These are phyloP conservation scores for Penicillium macrosclerotiorum DNA, from an alignment of 495 filamentous ascomycete genomes.

Conservation along the genomic window DNA sequence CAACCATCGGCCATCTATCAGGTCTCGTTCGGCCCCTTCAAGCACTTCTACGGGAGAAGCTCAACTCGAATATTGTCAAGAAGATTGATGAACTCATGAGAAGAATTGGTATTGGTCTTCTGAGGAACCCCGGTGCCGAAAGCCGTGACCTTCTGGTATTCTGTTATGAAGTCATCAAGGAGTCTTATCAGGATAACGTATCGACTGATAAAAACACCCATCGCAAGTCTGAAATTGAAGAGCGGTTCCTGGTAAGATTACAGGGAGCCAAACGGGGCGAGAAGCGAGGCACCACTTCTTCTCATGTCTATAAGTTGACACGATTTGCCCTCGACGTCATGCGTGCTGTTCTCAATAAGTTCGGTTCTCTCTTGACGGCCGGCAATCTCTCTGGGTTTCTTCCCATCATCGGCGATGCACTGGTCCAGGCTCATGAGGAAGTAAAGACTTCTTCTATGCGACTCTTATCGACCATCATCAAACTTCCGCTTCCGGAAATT, in stretches of 20 bases:
- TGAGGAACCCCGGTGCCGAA: slow-evolving; percentile 72
- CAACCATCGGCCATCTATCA: slow-evolving; percentile 70
- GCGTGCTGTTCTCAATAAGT: slow-evolving; percentile 75
- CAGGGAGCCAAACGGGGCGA: slow-evolving; percentile 68
- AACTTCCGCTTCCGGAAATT: slow-evolving; percentile 71
- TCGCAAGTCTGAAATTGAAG: slow-evolving; percentile 55
- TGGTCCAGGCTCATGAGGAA: slow-evolving; percentile 82
- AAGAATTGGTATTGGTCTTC: slow-evolving; percentile 76
- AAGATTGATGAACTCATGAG: slow-evolving; percentile 90
- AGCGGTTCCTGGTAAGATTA: slow-evolving; percentile 72
- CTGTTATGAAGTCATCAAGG: slow-evolving; percentile 88
- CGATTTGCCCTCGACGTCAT: slow-evolving; percentile 86
- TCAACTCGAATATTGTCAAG: slow-evolving; percentile 71
- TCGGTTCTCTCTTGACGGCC: slow-evolving; percentile 72
- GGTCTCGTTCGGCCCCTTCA: slow-evolving; percentile 75
- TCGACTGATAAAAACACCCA: slow-evolving; percentile 33
- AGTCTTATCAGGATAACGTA: slow-evolving; percentile 63
- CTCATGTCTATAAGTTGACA: slow-evolving; percentile 77
- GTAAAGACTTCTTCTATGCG: slow-evolving; percentile 82
- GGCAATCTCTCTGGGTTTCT: slow-evolving; percentile 79
- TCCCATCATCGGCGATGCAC: slow-evolving; percentile 80
- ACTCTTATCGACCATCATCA: slow-evolving; percentile 78
- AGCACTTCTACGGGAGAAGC: slow-evolving; percentile 72
- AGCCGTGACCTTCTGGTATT: slow-evolving; percentile 81
- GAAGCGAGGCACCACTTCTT: slow-evolving; percentile 62